These are phyloP conservation scores for Backusella liffmaniae DNA, from an alignment of 192 early-diverging fungal species.

Conservation along the genomic window DNA sequence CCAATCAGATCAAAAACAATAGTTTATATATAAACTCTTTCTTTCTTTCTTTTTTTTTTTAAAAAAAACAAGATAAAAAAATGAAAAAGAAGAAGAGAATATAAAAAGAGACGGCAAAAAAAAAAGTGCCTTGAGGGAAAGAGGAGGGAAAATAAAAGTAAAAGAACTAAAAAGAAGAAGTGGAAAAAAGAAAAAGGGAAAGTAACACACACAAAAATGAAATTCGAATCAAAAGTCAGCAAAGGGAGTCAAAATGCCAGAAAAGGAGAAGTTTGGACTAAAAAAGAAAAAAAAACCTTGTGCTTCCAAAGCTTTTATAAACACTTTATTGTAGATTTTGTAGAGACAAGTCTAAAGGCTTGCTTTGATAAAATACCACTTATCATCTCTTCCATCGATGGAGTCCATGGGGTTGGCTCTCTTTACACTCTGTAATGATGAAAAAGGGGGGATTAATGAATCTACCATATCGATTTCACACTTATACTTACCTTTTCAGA, in stretches of 20 bases:
- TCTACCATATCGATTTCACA: too few relatives aligned
- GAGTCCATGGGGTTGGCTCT: neutral
- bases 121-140: neutral
- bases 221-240: slow-evolving; percentile 4
- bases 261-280: neutral
- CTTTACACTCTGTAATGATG: neutral
- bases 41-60: neutral
- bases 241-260: slow-evolving; percentile 5
- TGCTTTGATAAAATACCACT: slow-evolving; percentile 25
- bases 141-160: slow-evolving; percentile 8
- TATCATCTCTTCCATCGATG: slow-evolving; percentile 15
- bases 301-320: neutral
- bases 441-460: too few relatives aligned
- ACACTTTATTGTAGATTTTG: neutral
- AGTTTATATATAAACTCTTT: neutral
- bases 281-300: neutral
- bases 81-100: neutral
- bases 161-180: slow-evolving; percentile 6
- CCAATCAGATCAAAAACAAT: neutral
- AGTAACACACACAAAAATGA: slow-evolving; percentile 11
- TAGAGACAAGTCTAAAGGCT: slow-evolving; percentile 2
- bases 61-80: neutral
- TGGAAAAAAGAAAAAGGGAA: neutral
- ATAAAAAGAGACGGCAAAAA: neutral
- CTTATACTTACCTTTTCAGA: slow-evolving; percentile 1